phyloP scores from a whole-genome alignment of 371 early-diverging fungal species.

The Batkoa obscura region DNA sequence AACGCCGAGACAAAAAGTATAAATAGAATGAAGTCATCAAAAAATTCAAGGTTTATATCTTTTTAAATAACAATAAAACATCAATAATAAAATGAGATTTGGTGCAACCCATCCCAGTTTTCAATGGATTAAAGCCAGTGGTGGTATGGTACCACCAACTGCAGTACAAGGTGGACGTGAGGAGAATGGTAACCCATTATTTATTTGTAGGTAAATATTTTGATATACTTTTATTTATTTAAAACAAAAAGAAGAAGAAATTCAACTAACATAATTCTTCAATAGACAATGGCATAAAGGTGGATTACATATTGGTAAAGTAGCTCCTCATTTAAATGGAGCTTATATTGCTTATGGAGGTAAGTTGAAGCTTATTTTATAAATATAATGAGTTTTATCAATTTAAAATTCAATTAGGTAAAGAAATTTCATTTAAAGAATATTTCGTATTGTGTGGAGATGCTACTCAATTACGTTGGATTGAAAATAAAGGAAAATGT shows the following conservation, averaged over 20 bases:
- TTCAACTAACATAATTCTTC: no score
- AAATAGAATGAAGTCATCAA: no score
- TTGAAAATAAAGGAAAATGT: slow-evolving; percentile 12
- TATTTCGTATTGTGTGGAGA: slow-evolving; percentile 28
- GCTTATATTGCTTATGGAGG: slow-evolving; percentile 21
- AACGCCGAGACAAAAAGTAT: no score
- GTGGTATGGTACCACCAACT: slow-evolving; percentile 6
- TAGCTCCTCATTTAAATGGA: slow-evolving; percentile 17
- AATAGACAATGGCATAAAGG: slow-evolving; percentile 10
- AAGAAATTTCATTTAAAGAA: slow-evolving; percentile 16
- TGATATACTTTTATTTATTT: no score
- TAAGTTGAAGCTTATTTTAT: background rate
- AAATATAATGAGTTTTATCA: background rate
- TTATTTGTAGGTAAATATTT: background rate
- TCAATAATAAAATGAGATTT: no score
- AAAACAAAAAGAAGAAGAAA: no score
- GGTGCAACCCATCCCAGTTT: slow-evolving; percentile 1
- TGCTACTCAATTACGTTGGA: slow-evolving; percentile 21
- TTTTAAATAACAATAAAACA: no score
- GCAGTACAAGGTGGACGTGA: slow-evolving; percentile 10
- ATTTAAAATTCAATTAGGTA: background rate
- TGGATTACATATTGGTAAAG: slow-evolving; percentile 28
- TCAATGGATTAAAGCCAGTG: slow-evolving; percentile 2
- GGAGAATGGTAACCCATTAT: slow-evolving; percentile 6
- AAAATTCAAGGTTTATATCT: no score